phyloP scores from a whole-genome alignment of 2,329 filamentous ascomycete genomes.

The Coniosporium uncinatum region DNA sequence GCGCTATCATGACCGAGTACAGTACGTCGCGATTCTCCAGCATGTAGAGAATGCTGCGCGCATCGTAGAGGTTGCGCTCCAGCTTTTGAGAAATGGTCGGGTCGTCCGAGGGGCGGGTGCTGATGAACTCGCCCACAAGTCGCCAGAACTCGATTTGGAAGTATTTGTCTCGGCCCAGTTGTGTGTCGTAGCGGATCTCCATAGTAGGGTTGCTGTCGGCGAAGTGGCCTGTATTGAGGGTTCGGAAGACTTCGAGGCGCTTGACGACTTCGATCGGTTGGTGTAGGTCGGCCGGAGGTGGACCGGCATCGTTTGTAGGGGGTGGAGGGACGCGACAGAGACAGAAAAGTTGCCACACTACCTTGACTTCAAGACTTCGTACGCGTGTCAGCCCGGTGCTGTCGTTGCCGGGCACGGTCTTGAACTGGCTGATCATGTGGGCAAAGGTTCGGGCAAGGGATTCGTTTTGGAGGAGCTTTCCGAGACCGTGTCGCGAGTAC shows the following conservation, averaged over 20 bases:
- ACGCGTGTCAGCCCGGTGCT: constrained; percentile 21
- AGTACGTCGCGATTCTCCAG: constrained; percentile 87
- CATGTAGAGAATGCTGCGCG: constrained; percentile 69
- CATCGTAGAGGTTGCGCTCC: constrained; percentile 57
- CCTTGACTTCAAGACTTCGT: constrained; percentile 50
- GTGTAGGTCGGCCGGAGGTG: constrained; percentile 34
- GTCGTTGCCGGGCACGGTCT: constrained; percentile 1
- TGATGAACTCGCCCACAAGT: constrained; percentile 66
- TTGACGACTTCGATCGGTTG: constrained; percentile 48
- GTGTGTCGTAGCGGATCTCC: constrained; percentile 37
- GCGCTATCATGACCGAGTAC: constrained; percentile 80
- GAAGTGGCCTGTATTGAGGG: constrained; percentile 67
- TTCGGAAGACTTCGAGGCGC: constrained; percentile 71
- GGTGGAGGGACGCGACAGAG: constrained; percentile 33
- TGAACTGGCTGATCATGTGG: constrained; percentile 49
- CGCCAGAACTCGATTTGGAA: constrained; percentile 78
- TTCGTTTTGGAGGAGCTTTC: constrained; percentile 47
- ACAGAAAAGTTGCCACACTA: constrained; percentile 54
- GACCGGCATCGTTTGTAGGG: constrained; percentile 17
- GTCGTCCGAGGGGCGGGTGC: constrained; percentile 55
- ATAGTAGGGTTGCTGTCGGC: constrained; percentile 53
- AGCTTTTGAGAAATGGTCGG: constrained; percentile 39
- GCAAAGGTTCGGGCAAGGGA: constrained; percentile 61
- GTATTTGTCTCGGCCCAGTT: constrained; percentile 24
- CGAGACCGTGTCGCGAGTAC: constrained; percentile 58